Percentiles rank a stretch among this genome's conserved stretches.
These are phyloP conservation scores for Coniferiporia weirii DNA, from an alignment of 1,284 basidiomycete genomes.

Conservation along the genomic window DNA sequence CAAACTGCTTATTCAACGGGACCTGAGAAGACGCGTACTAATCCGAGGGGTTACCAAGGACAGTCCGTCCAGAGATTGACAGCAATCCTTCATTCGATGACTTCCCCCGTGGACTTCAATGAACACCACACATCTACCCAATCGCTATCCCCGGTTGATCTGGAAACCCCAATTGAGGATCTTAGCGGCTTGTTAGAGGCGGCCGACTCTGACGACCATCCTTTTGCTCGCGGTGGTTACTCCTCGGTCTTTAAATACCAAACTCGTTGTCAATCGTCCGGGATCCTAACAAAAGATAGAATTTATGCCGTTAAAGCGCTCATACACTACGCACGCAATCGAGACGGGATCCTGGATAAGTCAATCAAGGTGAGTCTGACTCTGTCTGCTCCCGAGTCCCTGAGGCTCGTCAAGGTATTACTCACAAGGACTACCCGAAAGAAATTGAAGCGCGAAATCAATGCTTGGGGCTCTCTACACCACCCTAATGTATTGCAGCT, in stretches of 20 bases:
- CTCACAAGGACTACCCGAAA: not conserved
- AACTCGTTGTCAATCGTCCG: not conserved
- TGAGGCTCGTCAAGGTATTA: not conserved
- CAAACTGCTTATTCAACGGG: no score
- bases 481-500: slow-evolving; percentile 3
- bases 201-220: not conserved
- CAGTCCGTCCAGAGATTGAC: no score
- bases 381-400: not conserved
- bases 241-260: not conserved
- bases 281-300: not conserved
- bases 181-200: not conserved
- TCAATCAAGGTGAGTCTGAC: not conserved
- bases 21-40: no score
- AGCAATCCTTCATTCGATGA: not conserved
- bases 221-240: not conserved
- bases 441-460: not conserved
- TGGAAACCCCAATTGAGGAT: not conserved
- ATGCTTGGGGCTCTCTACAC: not conserved
- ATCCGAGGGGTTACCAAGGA: no score
- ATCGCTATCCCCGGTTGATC: not conserved
- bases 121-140: not conserved
- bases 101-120: not conserved
- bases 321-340: not conserved
- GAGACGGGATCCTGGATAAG: not conserved
- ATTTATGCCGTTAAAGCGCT: not conserved